A percentile compares a stretch with the other conserved stretches of the same genome.
Conservation (phyloP, 495 filamentous ascomycete species). For the Pyrenula aspistea region DNA sequence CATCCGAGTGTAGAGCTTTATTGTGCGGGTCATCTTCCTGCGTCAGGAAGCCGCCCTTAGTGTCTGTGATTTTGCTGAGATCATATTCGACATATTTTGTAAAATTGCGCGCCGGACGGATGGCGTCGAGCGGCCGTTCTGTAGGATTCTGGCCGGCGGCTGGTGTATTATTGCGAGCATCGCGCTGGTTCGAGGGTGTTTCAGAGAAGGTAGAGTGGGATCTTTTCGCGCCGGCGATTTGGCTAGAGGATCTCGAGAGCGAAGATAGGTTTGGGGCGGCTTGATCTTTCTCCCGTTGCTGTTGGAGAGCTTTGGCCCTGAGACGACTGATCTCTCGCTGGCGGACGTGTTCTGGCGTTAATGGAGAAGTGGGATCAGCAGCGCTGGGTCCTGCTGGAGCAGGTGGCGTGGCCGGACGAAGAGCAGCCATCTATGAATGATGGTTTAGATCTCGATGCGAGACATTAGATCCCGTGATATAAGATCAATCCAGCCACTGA, state of each 20-base stretch:
- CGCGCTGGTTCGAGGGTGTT: conserved; percentile 51
- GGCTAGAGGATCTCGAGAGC: conserved; percentile 15
- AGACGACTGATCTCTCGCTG: conserved; percentile 78
- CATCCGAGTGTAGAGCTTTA: conserved; percentile 50
- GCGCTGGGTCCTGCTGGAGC: conserved; percentile 18
- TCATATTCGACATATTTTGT: conserved; percentile 93
- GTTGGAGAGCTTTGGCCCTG: conserved; percentile 78
- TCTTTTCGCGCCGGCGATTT: conserved; percentile 42
- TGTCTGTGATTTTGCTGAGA: conserved; percentile 94
- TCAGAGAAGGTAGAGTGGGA: conserved; percentile 49
- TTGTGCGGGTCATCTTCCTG: conserved; percentile 84
- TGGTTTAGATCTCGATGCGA: too few relatives aligned
- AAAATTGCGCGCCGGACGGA: conserved; percentile 69
- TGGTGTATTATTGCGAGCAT: conserved; percentile 36
- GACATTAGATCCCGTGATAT: too few relatives aligned
- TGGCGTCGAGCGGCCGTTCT: conserved; percentile 36
- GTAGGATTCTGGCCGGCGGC: conserved; percentile 7
- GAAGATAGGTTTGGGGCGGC: conserved; percentile 15
- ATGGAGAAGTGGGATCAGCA: conserved; percentile 35
- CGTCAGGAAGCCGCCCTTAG: conserved; percentile 86
- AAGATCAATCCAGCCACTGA: too few relatives aligned
- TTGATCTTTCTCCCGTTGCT: conserved; percentile 50
- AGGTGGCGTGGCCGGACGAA: conserved; percentile 53
- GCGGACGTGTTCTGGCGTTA: conserved; percentile 65
- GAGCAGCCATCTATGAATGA: conserved; percentile 13